phyloP scores from a whole-genome alignment of 2,329 filamentous ascomycete species.

The Pyricularia sp. region DNA sequence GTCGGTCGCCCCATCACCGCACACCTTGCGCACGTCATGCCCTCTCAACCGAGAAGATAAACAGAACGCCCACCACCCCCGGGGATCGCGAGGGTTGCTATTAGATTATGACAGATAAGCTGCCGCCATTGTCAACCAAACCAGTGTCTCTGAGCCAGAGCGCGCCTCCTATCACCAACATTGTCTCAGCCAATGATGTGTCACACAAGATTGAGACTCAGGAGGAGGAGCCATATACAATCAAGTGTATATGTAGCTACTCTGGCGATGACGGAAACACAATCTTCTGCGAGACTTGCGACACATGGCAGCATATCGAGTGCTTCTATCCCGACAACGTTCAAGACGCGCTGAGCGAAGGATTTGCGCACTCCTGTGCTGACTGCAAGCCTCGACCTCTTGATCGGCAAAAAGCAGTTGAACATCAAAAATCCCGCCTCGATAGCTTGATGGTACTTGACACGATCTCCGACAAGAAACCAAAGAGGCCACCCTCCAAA shows the following conservation, averaged over 20 bases:
- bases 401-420: conserved; percentile 61
- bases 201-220: conserved; percentile 40
- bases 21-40: conserved; percentile 43
- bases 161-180: conserved; percentile 25
- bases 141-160: conserved; percentile 41
- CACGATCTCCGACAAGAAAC: conserved; percentile 51
- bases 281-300: conserved; percentile 89
- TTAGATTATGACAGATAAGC: conserved; percentile 52
- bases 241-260: conserved; percentile 95
- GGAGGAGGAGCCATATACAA: conserved; percentile 77
- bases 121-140: conserved; percentile 39
- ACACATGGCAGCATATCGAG: conserved; percentile 96
- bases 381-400: conserved; percentile 73
- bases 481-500: conserved; percentile 64
- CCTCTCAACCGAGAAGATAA: conserved; percentile 40
- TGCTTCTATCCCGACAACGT: conserved; percentile 78
- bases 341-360: conserved; percentile 55
- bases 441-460: conserved; percentile 24
- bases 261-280: conserved; percentile 94
- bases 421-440: conserved; percentile 53
- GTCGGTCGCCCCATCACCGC: conserved; percentile 15
- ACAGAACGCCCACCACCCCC: conserved; percentile 29
- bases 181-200: conserved; percentile 26
- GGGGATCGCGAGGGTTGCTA: conserved; percentile 28
- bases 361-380: conserved; percentile 72